Base-by-base conservation (phyloP, 345 rosid species). In the Syzygium jambos region DNA sequence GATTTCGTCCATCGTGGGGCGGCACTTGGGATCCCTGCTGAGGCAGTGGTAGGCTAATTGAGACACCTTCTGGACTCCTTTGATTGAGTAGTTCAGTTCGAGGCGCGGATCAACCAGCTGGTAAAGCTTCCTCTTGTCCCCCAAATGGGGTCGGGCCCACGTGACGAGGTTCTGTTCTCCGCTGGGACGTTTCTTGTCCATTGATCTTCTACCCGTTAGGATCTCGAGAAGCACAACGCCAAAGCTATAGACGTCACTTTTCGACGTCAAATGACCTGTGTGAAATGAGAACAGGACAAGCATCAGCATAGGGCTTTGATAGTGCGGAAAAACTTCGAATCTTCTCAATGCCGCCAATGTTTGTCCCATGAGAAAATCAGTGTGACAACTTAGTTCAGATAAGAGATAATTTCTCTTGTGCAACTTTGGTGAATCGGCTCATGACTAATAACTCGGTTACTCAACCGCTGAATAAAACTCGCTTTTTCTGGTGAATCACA, bases 161-260 rank as follows among this genome's bases (percentile, higher is more conserved):
- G 94, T 89, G 78, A 97, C 99, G 7, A 97, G 97, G 90, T 96
- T 97, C 82, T 96, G 93, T 88, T 96, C 99, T 73, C 97, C 98
- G 1, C 94, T 95, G 5, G 99, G 99, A 7, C 98, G 95, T 85
- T 95, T 97, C 92, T 95, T 97, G 91, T 96, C 99, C 95, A 97
- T 93, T n/a, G 99, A 96, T 93, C 99, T 94, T 89, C 99, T 91
- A 86, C 98, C 99, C 51, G 97, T 96, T 88, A 97, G 88, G 90
- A 97, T 93, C 95, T 97, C 99, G 7, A 97, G 96, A 83, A 97
- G 93, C 43, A 97, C 99, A 78, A 97, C 99, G 11, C 99, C 99
- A 9, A 95, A 97, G 92, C 99, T 97, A 89, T 95, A 97, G 51
- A 97, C 99, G 52, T 97, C 99, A 85, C 99, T 97, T 93, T 93